Conservation (phyloP, 306 rosid species). For the Phaseolus lunatus region DNA sequence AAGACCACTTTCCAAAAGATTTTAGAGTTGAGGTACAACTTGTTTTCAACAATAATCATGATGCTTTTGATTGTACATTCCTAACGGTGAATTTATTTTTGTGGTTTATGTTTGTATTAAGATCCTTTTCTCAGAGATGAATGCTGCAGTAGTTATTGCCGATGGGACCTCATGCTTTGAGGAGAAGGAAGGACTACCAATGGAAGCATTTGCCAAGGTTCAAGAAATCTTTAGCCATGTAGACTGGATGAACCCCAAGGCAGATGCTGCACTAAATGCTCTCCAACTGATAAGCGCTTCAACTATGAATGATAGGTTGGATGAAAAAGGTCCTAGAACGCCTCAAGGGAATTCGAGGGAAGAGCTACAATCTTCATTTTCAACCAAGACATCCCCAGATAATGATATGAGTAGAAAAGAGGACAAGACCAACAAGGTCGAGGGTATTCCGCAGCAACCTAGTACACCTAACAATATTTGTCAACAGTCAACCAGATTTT, state of each 20-base stretch:
- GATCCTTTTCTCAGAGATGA: conserved; percentile 94
- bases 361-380: conserved; percentile 39
- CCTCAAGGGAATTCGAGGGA: conserved; percentile 45
- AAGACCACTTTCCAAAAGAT: conserved; percentile 77
- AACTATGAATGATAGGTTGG: conserved; percentile 57
- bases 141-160: conserved; percentile 64
- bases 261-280: conserved; percentile 69
- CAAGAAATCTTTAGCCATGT: conserved; percentile 88
- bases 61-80: conserved; percentile 22
- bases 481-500: conserved; percentile 47
- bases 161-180: conserved; percentile 69
- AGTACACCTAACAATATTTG: conserved; percentile 24
- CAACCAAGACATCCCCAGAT: conserved; percentile 52
- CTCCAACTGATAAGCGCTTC: conserved; percentile 74
- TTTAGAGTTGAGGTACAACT: conserved; percentile 91
- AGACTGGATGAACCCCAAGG: conserved; percentile 86
- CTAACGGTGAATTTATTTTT: conserved; percentile 42
- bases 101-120: conserved; percentile 57
- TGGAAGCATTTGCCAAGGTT: conserved; percentile 94
- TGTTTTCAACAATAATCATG: conserved; percentile 35
- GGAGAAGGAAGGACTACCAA: conserved; percentile 89
- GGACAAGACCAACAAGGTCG: conserved; percentile 46
- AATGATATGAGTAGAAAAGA: conserved; percentile 43
- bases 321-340: conserved; percentile 53
- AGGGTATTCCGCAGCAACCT: conserved; percentile 33